These are phyloP conservation scores for Porphyrellus cyaneotinctus DNA, from an alignment of 768 basidiomycete species.

Conservation along the genomic window DNA sequence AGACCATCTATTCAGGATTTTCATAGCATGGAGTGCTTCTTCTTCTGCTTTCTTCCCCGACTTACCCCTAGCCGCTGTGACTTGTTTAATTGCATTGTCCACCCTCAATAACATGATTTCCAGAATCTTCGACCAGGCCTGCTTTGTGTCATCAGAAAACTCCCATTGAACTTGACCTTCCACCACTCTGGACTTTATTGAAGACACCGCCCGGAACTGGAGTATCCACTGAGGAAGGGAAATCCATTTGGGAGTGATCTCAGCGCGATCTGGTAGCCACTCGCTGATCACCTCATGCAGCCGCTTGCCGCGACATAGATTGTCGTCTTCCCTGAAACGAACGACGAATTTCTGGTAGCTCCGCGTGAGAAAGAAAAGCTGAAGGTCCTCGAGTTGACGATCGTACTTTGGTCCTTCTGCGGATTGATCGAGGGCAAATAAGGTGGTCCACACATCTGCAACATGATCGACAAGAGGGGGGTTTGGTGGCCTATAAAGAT, in stretches of 20 bases:
- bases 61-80: neutral
- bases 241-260: neutral
- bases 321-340: neutral
- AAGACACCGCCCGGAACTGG: too few relatives aligned
- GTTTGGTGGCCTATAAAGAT: neutral
- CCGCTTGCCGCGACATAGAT: neutral
- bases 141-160: neutral
- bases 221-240: neutral
- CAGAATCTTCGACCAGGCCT: neutral
- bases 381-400: neutral
- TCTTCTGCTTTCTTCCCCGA: neutral
- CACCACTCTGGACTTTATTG: neutral
- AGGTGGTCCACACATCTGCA: neutral
- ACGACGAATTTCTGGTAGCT: neutral
- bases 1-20: neutral
- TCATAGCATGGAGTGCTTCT: neutral
- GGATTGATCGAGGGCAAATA: neutral
- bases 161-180: neutral
- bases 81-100: neutral
- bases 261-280: neutral
- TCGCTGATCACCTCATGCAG: neutral
- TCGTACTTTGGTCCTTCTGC: neutral
- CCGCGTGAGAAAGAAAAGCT: neutral
- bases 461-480: neutral
- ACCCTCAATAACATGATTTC: neutral